Conservation (phyloP, 805 yeast species). For the Candida silvatica region DNA sequence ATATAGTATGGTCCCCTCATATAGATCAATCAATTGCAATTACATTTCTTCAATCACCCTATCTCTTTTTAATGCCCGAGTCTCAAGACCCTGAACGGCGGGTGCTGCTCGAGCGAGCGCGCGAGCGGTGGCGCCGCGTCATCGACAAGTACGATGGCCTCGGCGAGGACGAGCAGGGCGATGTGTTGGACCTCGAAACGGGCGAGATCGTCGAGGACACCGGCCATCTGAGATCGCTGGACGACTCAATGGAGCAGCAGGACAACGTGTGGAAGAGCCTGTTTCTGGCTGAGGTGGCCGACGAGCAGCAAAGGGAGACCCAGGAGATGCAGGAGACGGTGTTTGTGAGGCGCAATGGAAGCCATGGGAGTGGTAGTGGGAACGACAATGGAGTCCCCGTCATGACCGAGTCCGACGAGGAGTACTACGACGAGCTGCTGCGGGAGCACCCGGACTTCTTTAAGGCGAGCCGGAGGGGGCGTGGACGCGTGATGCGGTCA, state of each 20-base stretch:
- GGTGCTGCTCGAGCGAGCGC: conserved; percentile 14
- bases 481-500: no score
- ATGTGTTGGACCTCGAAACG: conserved; percentile 53
- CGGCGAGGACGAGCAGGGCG: conserved; percentile 46
- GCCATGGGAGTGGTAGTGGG: not conserved
- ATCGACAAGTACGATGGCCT: conserved; percentile 41
- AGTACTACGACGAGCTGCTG: conserved; percentile 3
- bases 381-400: conserved; percentile 1
- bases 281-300: conserved; percentile 23
- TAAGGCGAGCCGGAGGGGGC: no score
- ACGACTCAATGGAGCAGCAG: conserved; percentile 10
- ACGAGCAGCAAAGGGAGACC: conserved; percentile 3
- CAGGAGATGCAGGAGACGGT: not conserved
- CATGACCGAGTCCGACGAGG: conserved; percentile 4
- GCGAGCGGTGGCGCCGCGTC: conserved; percentile 39
- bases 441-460: conserved; percentile 2
- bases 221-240: conserved; percentile 56
- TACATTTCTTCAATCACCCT: no score
- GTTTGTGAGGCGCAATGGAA: not conserved
- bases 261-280: conserved; percentile 31
- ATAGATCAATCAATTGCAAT: no score
- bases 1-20: no score
- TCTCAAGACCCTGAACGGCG: no score
- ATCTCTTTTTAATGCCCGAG: no score
- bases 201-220: conserved; percentile 57